Evolutionary conservation across 2,329 filamentous ascomycete species (phyloP).

Genomic region (Didymosphaeria variabile): DNA sequence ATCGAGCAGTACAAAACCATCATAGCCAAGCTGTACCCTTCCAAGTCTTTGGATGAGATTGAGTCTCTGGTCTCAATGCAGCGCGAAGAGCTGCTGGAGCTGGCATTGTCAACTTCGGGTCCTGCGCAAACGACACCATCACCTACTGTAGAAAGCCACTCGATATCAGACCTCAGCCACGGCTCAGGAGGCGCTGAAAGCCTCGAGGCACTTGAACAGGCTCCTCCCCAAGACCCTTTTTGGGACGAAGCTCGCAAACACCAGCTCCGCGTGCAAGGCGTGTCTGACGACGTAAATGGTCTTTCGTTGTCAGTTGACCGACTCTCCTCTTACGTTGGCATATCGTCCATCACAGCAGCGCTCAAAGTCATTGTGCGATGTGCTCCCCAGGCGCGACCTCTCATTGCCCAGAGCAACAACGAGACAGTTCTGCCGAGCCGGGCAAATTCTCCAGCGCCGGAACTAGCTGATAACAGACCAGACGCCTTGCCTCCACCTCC

Average conservation of each 20-base stretch:
- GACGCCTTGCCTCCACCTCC: conserved; percentile 64
- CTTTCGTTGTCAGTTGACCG: conserved; percentile 70
- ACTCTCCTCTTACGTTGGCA: conserved; percentile 72
- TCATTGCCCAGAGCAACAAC: conserved; percentile 56
- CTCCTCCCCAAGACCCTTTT: conserved; percentile 70
- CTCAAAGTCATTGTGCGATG: conserved; percentile 73
- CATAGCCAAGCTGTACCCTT: conserved; percentile 54
- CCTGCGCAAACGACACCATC: conserved; percentile 44
- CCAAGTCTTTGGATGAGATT: conserved; percentile 43
- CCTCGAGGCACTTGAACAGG: conserved; percentile 71
- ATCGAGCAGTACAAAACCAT: conserved; percentile 58
- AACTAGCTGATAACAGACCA: conserved; percentile 41
- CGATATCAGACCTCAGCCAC: conserved; percentile 48
- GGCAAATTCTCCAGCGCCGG: conserved; percentile 48
- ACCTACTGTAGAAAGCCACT: conserved; percentile 34
- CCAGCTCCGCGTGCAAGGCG: conserved; percentile 53
- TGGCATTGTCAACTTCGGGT: conserved; percentile 54
- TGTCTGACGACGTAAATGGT: conserved; percentile 77
- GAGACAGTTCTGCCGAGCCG: conserved; percentile 49
- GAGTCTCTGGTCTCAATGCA: conserved; percentile 52
- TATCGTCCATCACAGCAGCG: conserved; percentile 78
- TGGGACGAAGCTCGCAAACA: conserved; percentile 70
- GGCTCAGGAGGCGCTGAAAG: conserved; percentile 61
- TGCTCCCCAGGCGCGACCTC: conserved; percentile 60
- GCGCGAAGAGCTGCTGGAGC: conserved; percentile 56